These are phyloP conservation scores for Talaromyces verruculosus DNA, from an alignment of 2,329 filamentous ascomycete species.

Conservation along the genomic window DNA sequence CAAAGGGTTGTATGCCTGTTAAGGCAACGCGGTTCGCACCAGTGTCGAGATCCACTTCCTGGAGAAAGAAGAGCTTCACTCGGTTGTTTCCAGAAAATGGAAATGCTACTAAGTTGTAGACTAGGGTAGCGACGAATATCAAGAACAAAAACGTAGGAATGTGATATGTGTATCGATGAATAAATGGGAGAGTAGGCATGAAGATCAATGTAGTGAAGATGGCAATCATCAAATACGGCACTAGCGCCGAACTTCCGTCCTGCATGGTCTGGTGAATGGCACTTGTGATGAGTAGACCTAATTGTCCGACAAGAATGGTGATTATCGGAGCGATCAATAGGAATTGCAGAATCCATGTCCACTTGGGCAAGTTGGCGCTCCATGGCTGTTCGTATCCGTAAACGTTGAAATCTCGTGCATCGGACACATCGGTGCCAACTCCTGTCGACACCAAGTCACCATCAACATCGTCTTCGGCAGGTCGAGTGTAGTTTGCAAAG, in stretches of 20 bases:
- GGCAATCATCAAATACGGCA: constrained; percentile 70
- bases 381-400: constrained; percentile 79
- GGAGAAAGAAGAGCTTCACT: constrained; percentile 84
- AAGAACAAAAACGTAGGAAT: constrained; percentile 73
- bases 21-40: constrained; percentile 70
- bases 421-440: constrained; percentile 29
- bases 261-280: constrained; percentile 77
- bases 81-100: constrained; percentile 79
- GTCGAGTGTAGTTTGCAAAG: constrained; percentile 55
- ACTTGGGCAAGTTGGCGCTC: constrained; percentile 75
- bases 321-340: constrained; percentile 75
- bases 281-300: constrained; percentile 69
- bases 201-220: constrained; percentile 69
- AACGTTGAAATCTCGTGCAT: constrained; percentile 39
- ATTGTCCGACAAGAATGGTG: constrained; percentile 73
- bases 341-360: constrained; percentile 87
- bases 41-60: constrained; percentile 73
- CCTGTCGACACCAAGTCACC: constrained; percentile 28
- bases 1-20: constrained; percentile 65
- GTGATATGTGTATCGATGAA: constrained; percentile 82
- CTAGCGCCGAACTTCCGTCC: constrained; percentile 72
- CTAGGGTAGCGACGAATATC: constrained; percentile 70
- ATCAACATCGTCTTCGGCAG: constrained; percentile 33
- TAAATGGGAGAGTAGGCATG: constrained; percentile 75
- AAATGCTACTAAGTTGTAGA: constrained; percentile 85